phyloP scores from a whole-genome alignment of 352 stramenopile species.

The Phytophthora podocarpi region DNA sequence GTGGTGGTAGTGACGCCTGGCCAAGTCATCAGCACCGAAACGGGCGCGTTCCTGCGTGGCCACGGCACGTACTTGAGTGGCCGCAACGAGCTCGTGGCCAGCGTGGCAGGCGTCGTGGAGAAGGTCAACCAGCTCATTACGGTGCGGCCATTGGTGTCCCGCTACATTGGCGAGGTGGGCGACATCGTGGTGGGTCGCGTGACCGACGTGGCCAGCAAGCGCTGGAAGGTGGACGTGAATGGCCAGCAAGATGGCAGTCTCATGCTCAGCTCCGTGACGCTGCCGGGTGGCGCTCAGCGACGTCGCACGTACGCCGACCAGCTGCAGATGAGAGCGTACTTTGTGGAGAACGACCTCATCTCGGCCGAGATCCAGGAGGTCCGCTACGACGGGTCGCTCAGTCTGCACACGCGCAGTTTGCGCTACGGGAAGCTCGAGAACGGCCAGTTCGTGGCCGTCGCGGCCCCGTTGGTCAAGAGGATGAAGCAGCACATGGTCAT shows the following conservation, averaged over 20 bases:
- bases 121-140: slow-evolving; percentile 97
- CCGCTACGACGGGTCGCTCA: slow-evolving; percentile 92
- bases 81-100: slow-evolving; percentile 89
- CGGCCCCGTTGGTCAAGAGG: slow-evolving; percentile 89
- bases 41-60: slow-evolving; percentile 87
- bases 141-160: slow-evolving; percentile 89
- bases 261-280: slow-evolving; percentile 94
- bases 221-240: slow-evolving; percentile 96
- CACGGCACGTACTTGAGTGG: slow-evolving; percentile 95
- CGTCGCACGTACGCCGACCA: slow-evolving; percentile 97
- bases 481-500: slow-evolving; percentile 96
- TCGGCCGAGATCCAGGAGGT: slow-evolving; percentile 91
- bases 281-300: slow-evolving; percentile 95
- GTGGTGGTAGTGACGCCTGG: slow-evolving; percentile 78
- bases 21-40: slow-evolving; percentile 80
- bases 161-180: slow-evolving; percentile 95
- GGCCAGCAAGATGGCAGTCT: slow-evolving; percentile 86
- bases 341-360: slow-evolving; percentile 96
- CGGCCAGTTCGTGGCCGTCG: slow-evolving; percentile 91
- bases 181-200: slow-evolving; percentile 98
- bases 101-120: slow-evolving; percentile 94
- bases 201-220: slow-evolving; percentile 91
- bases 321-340: slow-evolving; percentile 96
- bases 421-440: slow-evolving; percentile 97
- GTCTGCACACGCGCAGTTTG: slow-evolving; percentile 94